Conservation (phyloP, 73 alveolate species). For the Tetrahymena borealis region DNA sequence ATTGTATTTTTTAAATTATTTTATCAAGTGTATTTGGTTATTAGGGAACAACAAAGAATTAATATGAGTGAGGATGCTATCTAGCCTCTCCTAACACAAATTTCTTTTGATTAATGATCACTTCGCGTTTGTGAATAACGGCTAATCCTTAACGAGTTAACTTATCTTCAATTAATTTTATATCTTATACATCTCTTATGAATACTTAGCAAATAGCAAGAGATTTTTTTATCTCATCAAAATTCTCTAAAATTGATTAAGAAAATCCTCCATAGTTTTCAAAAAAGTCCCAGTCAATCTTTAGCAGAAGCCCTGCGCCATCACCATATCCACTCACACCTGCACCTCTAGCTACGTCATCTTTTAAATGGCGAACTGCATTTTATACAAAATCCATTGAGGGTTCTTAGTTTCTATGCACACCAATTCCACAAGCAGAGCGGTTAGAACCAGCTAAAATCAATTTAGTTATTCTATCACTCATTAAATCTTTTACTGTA, state of each 20-base stretch:
- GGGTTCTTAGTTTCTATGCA: background rate
- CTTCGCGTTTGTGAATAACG: background rate
- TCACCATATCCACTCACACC: background rate
- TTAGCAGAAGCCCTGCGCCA: background rate
- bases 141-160: background rate
- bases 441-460: background rate
- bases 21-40: background rate
- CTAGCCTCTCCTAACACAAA: background rate
- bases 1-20: background rate
- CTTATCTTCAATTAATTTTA: background rate
- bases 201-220: background rate
- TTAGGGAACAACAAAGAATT: background rate
- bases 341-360: background rate
- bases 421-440: background rate
- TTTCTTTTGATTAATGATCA: background rate
- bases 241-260: background rate
- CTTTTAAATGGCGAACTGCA: background rate
- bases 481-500: background rate
- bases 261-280: background rate
- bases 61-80: background rate
- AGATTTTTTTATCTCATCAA: background rate
- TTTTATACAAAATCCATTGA: background rate
- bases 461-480: background rate
- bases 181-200: background rate
- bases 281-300: background rate